These are phyloP conservation scores for Hygrophila difformis DNA, from an alignment of 257 asterid species.

Conservation along the genomic window DNA sequence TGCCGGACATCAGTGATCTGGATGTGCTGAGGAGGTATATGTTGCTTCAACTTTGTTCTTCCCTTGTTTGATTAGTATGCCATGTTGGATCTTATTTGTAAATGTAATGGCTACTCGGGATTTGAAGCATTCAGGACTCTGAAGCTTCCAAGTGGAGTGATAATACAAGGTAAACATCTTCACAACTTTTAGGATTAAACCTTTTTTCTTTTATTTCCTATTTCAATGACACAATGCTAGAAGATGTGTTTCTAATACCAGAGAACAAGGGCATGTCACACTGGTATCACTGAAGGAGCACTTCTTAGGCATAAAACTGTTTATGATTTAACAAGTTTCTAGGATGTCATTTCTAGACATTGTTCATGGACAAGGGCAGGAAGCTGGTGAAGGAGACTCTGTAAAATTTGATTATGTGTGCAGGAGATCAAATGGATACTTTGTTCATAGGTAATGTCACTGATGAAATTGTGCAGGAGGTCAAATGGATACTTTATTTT, in stretches of 20 bases:
- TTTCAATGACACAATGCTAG: not conserved
- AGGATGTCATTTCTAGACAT: constrained; percentile 41
- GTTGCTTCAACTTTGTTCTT: no score
- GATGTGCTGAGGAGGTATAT: no score
- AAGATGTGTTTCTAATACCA: not conserved
- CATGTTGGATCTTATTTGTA: no score
- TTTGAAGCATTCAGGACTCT: no score
- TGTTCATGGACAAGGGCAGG: constrained; percentile 73
- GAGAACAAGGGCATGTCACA: not conserved
- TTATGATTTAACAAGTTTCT: constrained; percentile 13
- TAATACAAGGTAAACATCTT: no score
- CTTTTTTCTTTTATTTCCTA: not conserved
- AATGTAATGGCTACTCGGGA: no score
- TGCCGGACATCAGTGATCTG: no score
- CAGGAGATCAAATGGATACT: constrained; percentile 89
- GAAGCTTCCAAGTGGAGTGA: no score
- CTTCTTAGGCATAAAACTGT: not conserved
- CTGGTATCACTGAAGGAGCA: no score
- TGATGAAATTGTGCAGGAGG: no score
- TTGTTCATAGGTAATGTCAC: constrained; percentile 65
- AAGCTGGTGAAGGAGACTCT: constrained; percentile 64
- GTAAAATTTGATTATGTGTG: constrained; percentile 87
- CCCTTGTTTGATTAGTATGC: no score
- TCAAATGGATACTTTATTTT: no score
- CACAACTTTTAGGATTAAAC: constrained; percentile 1